Base-by-base conservation (phyloP, 2,329 filamentous ascomycete species). In the Sphaerulina vaccinii region DNA sequence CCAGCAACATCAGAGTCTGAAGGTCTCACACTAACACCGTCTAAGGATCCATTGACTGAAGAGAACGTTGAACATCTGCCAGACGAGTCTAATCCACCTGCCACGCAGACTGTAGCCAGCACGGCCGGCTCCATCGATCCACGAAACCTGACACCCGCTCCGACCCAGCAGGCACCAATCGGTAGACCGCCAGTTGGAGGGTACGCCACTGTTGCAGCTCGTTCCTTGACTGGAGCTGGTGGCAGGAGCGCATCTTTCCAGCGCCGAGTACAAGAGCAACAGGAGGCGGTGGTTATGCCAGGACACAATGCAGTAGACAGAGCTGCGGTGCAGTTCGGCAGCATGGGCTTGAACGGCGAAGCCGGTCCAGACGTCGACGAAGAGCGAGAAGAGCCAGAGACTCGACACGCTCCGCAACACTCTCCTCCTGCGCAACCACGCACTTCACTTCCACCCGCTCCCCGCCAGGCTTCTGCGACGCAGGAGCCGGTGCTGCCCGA, bases 251-350 rank as follows among this genome's bases (percentile, higher is more conserved):
- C 89, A 16, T 91, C 86, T 73, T 90, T 87, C 71, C 87, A 95
- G 70, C 85, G 92, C 60, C 87, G 90, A 65, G 81, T 96, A 48
- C 79, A 95, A 65, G 91, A 97, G 64, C 93, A 99, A 69, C 91
- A 96, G 71, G 93, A 99, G 75, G 90, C 93, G 53, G 93, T 99
- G 35, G 90, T 96, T 59, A 96, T 99, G 92, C 93, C 93, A 39
- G 90, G 89, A 54, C 96, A 96, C 75, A 90, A 93, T 62, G 91
- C 93, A 47, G 87, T 99, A 22, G 92, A 97, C 69, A 86, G 90
- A 64, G 84, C 92, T 60, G 88, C 91, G 43, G 90, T 99, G 42
- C 92, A 97, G 69, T 99, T 99, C 70, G 93, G 93, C 58, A 95
- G 91, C 70, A 89, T 99, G 78, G 95, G 87, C 67, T 73, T 99